Percentiles rank a stretch among this genome's conserved stretches.
Conservation (phyloP, 305 asterid genomes). For the Fraxinus sp. region DNA sequence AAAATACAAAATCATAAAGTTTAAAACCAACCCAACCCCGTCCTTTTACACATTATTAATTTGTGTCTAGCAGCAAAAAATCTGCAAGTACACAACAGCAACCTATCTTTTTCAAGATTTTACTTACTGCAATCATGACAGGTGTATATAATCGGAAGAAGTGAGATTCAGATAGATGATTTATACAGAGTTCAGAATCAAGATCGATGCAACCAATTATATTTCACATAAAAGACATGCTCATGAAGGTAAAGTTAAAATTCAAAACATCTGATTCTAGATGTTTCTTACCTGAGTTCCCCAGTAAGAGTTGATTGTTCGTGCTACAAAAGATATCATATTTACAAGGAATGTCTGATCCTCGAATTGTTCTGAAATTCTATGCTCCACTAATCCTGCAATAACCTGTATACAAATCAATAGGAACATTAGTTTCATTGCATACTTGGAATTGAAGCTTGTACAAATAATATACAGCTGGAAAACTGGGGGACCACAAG, state of each 20-base stretch:
- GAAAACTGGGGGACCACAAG: not conserved
- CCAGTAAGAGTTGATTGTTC: slow-evolving; percentile 90
- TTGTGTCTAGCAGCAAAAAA: not conserved
- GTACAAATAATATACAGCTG: not conserved
- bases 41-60: not conserved
- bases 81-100: not conserved
- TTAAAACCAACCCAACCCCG: not conserved
- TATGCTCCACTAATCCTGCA: slow-evolving; percentile 90
- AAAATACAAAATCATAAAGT: not conserved
- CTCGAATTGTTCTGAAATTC: slow-evolving; percentile 69
- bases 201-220: not conserved
- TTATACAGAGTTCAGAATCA: not conserved
- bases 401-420: slow-evolving; percentile 51
- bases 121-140: not conserved
- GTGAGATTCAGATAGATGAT: not conserved
- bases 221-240: not conserved
- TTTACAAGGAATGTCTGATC: slow-evolving; percentile 74
- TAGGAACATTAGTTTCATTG: slow-evolving; percentile 6
- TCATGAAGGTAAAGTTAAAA: not conserved
- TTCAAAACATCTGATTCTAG: not conserved
- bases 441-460: slow-evolving; percentile 4
- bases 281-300: slow-evolving; percentile 76
- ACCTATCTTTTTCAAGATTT: not conserved
- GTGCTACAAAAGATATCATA: slow-evolving; percentile 72
- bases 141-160: not conserved